Evolutionary conservation across 2,329 filamentous ascomycete genomes (phyloP).

Genomic region (Hypoxylon sp.): DNA sequence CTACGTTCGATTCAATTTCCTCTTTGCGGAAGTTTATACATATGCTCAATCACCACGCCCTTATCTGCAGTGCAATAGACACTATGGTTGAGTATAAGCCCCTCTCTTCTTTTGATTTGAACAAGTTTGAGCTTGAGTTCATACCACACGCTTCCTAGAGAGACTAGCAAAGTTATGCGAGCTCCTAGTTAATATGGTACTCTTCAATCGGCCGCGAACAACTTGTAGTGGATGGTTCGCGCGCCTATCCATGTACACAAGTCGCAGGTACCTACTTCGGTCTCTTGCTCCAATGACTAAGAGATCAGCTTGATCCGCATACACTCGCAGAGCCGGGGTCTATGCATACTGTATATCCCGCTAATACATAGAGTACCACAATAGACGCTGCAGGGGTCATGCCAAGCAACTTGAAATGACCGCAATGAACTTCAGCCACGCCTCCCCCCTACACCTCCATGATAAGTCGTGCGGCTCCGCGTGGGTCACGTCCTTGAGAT

Average conservation of each 20-base stretch:
- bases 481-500: slow-evolving; percentile 33
- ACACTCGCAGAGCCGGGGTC: slow-evolving; percentile 15
- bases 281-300: slow-evolving; percentile 8
- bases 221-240: slow-evolving; percentile 30
- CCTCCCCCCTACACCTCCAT: slow-evolving; percentile 17
- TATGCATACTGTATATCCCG: slow-evolving; percentile 24
- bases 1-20: slow-evolving; percentile 7
- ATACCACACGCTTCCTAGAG: slow-evolving; percentile 4
- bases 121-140: slow-evolving; percentile 9
- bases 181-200: slow-evolving; percentile 4
- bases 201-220: slow-evolving; percentile 25
- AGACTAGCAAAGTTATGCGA: slow-evolving; percentile 9
- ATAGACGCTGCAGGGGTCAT: slow-evolving; percentile 32
- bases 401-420: slow-evolving; percentile 36
- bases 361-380: slow-evolving; percentile 21
- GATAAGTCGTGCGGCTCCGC: slow-evolving; percentile 38
- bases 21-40: slow-evolving; percentile 29
- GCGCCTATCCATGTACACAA: slow-evolving; percentile 13
- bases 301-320: slow-evolving; percentile 24
- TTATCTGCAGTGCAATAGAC: slow-evolving; percentile 5
- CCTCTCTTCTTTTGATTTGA: slow-evolving; percentile 11
- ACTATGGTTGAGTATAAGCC: not conserved
- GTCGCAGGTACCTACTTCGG: slow-evolving; percentile 23
- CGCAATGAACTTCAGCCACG: slow-evolving; percentile 44
- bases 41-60: slow-evolving; percentile 8